These are phyloP conservation scores for Artemisia tridentata DNA, from an alignment of 129 eudicot species.

Conservation along the genomic window DNA sequence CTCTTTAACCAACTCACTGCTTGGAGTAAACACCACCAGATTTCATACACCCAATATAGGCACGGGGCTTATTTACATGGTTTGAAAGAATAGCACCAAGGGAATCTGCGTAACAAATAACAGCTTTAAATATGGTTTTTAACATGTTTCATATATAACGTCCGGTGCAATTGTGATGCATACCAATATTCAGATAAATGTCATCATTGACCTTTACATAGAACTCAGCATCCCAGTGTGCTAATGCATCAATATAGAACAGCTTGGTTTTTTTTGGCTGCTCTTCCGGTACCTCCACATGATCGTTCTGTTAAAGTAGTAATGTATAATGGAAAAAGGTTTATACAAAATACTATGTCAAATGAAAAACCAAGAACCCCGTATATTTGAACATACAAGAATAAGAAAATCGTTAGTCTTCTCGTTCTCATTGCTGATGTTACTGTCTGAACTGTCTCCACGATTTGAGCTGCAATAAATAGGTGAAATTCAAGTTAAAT, in stretches of 20 bases:
- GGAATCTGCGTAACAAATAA: slow-evolving; percentile 49
- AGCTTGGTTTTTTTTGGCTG: slow-evolving; percentile 57
- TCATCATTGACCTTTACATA: slow-evolving; percentile 86
- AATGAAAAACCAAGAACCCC: slow-evolving; percentile 6
- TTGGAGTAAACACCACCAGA: slow-evolving; percentile 87
- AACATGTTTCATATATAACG: slow-evolving; percentile 3
- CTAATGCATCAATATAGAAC: slow-evolving; percentile 58
- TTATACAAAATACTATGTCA: neutral
- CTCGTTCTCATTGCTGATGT: slow-evolving; percentile 54
- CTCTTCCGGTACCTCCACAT: slow-evolving; percentile 53
- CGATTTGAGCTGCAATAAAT: slow-evolving; percentile 50
- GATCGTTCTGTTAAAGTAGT: slow-evolving; percentile 55
- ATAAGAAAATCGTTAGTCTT: slow-evolving; percentile 68
- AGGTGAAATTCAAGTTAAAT: slow-evolving; percentile 8
- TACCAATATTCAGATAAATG: slow-evolving; percentile 79
- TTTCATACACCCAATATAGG: slow-evolving; percentile 91
- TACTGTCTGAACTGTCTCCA: slow-evolving; percentile 64
- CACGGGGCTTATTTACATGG: slow-evolving; percentile 69
- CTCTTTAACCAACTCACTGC: slow-evolving; percentile 47
- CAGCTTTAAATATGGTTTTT: neutral
- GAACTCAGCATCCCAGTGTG: slow-evolving; percentile 90
- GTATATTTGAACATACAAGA: slow-evolving; percentile 59
- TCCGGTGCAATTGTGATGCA: neutral
- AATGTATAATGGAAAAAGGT: neutral
- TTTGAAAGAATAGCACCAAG: slow-evolving; percentile 68